These are phyloP conservation scores for Chlorella ohadii DNA, from an alignment of 139 green algal genomes.

Conservation along the genomic window DNA sequence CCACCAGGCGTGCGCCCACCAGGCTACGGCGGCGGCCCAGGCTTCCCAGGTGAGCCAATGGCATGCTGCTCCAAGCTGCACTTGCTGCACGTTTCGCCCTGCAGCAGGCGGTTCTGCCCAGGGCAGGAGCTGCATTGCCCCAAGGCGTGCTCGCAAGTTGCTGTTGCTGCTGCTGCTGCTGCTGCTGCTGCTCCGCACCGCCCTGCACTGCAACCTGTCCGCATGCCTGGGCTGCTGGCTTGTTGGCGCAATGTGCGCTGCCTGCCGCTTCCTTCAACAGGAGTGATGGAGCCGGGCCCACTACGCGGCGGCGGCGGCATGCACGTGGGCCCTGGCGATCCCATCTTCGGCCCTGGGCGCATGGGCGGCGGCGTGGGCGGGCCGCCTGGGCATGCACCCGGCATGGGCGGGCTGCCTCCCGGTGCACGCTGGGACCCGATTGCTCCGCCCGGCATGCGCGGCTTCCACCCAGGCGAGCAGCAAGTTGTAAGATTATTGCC, in stretches of 20 bases:
- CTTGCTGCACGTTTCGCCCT: too few relatives aligned
- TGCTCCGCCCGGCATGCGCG: conserved; percentile 51
- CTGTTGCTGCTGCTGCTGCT: too few relatives aligned
- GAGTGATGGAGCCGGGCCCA: conserved; percentile 20
- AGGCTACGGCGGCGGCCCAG: conserved; percentile 27
- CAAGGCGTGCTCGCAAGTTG: too few relatives aligned
- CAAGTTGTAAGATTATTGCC: too few relatives aligned
- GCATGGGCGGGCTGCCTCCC: conserved; percentile 10
- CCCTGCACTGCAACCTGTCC: neutral
- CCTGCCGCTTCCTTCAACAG: neutral
- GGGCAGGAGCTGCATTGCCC: too few relatives aligned
- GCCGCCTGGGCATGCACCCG: neutral
- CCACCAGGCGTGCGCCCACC: conserved; percentile 38
- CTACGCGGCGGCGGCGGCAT: conserved; percentile 50
- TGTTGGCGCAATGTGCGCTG: neutral
- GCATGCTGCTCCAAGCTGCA: neutral
- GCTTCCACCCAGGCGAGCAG: conserved; percentile 43
- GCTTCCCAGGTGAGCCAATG: conserved; percentile 16
- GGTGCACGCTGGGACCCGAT: conserved; percentile 62
- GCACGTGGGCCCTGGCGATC: conserved; percentile 56
- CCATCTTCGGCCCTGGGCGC: conserved; percentile 49
- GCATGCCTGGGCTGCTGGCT: too few relatives aligned
- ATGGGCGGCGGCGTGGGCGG: conserved; percentile 3
- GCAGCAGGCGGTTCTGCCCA: too few relatives aligned
- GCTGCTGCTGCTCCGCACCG: too few relatives aligned